These are phyloP conservation scores for Mycena epipterygia DNA, from an alignment of 768 basidiomycete species.

Conservation along the genomic window DNA sequence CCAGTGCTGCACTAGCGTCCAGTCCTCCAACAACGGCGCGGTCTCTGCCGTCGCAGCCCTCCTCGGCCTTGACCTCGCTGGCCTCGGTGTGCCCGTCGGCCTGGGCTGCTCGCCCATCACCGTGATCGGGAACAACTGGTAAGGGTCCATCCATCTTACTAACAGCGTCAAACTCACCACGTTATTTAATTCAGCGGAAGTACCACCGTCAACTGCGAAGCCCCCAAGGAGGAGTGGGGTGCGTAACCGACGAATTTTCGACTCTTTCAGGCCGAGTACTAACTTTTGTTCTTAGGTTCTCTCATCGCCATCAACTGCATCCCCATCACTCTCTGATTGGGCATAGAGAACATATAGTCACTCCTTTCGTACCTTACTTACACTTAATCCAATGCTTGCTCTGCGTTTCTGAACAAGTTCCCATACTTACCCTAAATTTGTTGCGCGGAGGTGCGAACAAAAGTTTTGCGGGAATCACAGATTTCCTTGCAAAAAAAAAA, in stretches of 20 bases:
- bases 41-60: no score
- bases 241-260: not conserved
- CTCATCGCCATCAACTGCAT: no score
- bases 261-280: conserved; percentile 1
- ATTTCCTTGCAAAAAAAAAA: not conserved
- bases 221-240: conserved; percentile 3
- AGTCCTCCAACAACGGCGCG: conserved; percentile 6
- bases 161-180: conserved; percentile 1
- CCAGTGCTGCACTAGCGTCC: conserved; percentile 1
- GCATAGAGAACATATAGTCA: conserved; percentile 4
- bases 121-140: no score
- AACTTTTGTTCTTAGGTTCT: conserved; percentile 3
- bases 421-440: not conserved
- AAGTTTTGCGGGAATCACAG: not conserved
- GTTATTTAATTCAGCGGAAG: conserved; percentile 3
- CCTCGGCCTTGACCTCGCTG: no score
- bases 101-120: conserved; percentile 11
- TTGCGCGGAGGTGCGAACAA: not conserved
- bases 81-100: conserved; percentile 2
- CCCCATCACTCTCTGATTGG: conserved; percentile 8
- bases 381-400: not conserved
- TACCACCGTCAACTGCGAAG: conserved; percentile 7
- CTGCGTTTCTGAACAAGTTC: not conserved
- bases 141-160: not conserved
- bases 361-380: conserved; percentile 1